Evolutionary conservation across 768 basidiomycete species (phyloP).

Genomic region (Lentinula sp.): DNA sequence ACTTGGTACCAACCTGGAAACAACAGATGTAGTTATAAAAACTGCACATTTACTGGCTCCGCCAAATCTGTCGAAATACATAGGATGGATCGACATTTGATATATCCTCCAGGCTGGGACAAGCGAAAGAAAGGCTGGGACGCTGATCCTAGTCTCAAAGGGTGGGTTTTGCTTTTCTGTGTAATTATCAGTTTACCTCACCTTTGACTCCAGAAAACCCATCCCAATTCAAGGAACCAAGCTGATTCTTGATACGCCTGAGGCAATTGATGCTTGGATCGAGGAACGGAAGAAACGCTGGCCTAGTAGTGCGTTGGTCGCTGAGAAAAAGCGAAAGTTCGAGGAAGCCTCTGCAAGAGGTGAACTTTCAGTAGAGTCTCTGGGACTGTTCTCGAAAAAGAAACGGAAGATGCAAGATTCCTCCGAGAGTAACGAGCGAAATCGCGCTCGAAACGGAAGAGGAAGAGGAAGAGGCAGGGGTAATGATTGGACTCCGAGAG

Average conservation of each 20-base stretch:
- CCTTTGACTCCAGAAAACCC: conserved; percentile 44
- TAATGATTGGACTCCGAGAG: conserved; percentile 19
- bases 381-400: conserved; percentile 34
- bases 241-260: conserved; percentile 72
- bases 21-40: conserved; percentile 50
- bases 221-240: conserved; percentile 77
- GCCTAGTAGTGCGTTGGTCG: conserved; percentile 63
- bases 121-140: conserved; percentile 66
- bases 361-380: conserved; percentile 51
- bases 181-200: conserved; percentile 4
- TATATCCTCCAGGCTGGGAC: conserved; percentile 73
- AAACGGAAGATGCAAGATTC: conserved; percentile 25
- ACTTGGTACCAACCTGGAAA: conserved; percentile 65
- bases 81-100: conserved; percentile 87
- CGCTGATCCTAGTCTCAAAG: conserved; percentile 75
- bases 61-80: conserved; percentile 68
- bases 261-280: conserved; percentile 80
- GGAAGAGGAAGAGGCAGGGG: conserved; percentile 26
- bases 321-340: conserved; percentile 76
- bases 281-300: conserved; percentile 83
- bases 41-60: conserved; percentile 68
- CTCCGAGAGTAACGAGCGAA: conserved; percentile 7
- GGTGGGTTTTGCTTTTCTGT: conserved; percentile 34
- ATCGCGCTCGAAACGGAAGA: conserved; percentile 9
- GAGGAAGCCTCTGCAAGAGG: conserved; percentile 80